Conservation (phyloP, 257 asterid species). For the Perilla frutescens region DNA sequence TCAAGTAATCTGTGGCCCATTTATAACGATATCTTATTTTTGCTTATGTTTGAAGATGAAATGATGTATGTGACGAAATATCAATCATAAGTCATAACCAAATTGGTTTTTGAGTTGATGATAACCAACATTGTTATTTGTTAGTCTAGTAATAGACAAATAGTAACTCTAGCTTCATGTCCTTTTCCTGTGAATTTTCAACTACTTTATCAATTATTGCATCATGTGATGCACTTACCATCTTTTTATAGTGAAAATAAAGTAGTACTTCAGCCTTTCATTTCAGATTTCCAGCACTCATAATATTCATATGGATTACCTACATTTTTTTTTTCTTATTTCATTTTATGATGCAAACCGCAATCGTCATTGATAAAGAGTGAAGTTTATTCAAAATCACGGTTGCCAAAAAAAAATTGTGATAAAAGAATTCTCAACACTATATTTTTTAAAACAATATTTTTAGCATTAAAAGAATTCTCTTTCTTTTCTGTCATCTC, state of each 20-base stretch:
- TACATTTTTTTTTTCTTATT: too few species aligned
- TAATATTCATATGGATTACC: not conserved
- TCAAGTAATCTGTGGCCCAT: not conserved
- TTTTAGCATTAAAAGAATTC: too few species aligned
- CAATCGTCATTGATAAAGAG: too few species aligned
- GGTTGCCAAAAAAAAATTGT: too few species aligned
- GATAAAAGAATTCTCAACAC: too few species aligned
- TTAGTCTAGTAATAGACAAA: not conserved
- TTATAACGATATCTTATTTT: not conserved
- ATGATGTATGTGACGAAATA: constrained; percentile 5
- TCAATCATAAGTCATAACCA: not conserved
- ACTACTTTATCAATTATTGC: not conserved
- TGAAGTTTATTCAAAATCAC: too few species aligned
- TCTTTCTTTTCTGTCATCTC: too few species aligned
- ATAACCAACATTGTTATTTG: not conserved
- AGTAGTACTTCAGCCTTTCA: not conserved
- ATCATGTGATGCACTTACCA: not conserved
- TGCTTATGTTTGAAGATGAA: not conserved
- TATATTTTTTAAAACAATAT: too few species aligned
- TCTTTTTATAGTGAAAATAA: not conserved
- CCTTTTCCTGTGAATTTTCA: constrained; percentile 10
- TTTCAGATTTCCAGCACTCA: not conserved
- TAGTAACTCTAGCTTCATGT: not conserved
- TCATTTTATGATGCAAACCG: too few species aligned
- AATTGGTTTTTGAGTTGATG: not conserved